Percentiles rank a stretch among this genome's conserved stretches.
Conservation (phyloP, 2,329 filamentous ascomycete species). For the Hypoxylon sp. region DNA sequence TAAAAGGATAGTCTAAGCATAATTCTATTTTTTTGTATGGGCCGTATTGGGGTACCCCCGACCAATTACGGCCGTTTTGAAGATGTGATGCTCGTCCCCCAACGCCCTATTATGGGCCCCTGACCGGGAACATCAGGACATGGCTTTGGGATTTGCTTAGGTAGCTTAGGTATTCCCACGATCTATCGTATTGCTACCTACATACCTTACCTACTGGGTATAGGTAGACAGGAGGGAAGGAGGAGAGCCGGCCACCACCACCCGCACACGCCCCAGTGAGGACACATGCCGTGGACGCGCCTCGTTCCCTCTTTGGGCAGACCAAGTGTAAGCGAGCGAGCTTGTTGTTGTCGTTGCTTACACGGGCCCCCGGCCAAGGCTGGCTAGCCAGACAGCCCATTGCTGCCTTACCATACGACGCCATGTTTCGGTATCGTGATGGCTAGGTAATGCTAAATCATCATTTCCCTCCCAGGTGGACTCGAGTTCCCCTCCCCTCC, state of each 20-base stretch:
- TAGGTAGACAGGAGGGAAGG: not conserved
- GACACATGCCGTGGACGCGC: not conserved
- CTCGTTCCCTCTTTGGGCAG: slow-evolving; percentile 4
- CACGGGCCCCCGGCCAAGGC: not conserved
- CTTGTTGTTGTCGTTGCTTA: not conserved
- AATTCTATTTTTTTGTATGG: slow-evolving; percentile 22
- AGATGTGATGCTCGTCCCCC: not conserved
- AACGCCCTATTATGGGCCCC: slow-evolving; percentile 27
- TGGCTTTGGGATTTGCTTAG: not conserved
- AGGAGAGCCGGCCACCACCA: slow-evolving; percentile 1
- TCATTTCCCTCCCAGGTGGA: not conserved
- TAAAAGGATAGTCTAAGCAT: slow-evolving; percentile 36
- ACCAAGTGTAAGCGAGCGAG: not conserved
- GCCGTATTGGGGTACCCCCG: slow-evolving; percentile 18
- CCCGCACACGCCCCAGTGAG: not conserved
- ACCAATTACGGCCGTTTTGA: slow-evolving; percentile 23
- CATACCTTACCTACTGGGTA: slow-evolving; percentile 1
- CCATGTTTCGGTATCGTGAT: slow-evolving; percentile 25
- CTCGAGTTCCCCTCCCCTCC: not conserved
- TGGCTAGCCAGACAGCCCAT: not conserved
- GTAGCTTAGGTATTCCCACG: not conserved
- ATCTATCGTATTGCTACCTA: slow-evolving; percentile 4
- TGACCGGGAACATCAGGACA: slow-evolving; percentile 20
- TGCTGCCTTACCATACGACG: slow-evolving; percentile 17
- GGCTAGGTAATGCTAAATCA: not conserved